Percentiles rank a stretch among this genome's conserved stretches.
Conservation (phyloP, 495 filamentous ascomycete genomes). For the Pseudoneurospora amorphoporcata region DNA sequence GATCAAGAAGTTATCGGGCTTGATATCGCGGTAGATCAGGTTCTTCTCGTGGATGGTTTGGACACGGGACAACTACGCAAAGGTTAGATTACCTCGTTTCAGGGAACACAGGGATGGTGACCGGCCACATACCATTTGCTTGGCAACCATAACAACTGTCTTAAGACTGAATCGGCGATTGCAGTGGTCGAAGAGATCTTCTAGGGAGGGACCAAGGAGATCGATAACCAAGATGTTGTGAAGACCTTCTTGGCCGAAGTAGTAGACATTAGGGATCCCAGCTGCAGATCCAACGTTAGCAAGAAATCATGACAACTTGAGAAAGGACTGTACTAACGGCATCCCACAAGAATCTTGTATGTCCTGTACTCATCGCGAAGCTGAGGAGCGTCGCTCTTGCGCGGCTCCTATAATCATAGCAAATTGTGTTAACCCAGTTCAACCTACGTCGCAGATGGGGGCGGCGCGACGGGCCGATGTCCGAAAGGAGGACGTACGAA, state of each 20-base stretch:
- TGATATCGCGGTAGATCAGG: slow-evolving; percentile 98
- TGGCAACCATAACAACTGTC: slow-evolving; percentile 98
- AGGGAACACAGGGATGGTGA: background rate
- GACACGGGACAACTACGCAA: slow-evolving; percentile 68
- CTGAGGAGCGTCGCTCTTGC: slow-evolving; percentile 97
- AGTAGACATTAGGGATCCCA: slow-evolving; percentile 99
- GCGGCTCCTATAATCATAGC: slow-evolving; percentile 60
- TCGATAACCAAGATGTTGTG: slow-evolving; percentile 99
- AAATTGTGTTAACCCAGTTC: background rate
- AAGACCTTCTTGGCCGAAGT: slow-evolving; percentile 97
- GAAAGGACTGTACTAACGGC: slow-evolving; percentile 59
- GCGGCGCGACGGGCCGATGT: background rate
- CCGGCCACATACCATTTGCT: slow-evolving; percentile 78
- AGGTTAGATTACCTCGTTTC: slow-evolving; percentile 4
- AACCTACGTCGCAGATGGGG: background rate
- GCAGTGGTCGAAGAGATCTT: slow-evolving; percentile 98
- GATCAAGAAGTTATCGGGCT: slow-evolving; percentile 99
- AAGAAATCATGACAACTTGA: background rate
- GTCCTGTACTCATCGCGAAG: slow-evolving; percentile 97
- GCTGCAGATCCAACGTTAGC: slow-evolving; percentile 43
- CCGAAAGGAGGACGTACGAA: slow-evolving; percentile 56
- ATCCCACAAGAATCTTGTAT: slow-evolving; percentile 98
- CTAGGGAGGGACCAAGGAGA: slow-evolving; percentile 87
- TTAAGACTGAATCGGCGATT: slow-evolving; percentile 91
- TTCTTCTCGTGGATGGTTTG: slow-evolving; percentile 99